Evolutionary conservation across 2,329 filamentous ascomycete genomes (phyloP).

Genomic region (Cladosporium sp.): DNA sequence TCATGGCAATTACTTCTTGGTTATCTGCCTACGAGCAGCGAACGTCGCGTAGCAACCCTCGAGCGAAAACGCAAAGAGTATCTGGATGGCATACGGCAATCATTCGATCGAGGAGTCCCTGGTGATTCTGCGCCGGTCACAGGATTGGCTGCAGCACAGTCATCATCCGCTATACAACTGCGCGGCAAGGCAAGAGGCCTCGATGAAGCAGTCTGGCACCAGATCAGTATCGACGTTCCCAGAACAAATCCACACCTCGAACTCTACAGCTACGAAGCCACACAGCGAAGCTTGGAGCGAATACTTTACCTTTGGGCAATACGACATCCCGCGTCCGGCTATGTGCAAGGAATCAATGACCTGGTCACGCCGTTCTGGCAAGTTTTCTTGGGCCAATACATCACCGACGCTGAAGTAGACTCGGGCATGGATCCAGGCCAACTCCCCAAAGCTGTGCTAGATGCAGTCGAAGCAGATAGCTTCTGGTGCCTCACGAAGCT

Average conservation of each 20-base stretch:
- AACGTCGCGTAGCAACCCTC: conserved; percentile 82
- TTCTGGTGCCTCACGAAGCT: conserved; percentile 99
- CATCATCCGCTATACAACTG: conserved; percentile 37
- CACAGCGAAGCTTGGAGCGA: conserved; percentile 87
- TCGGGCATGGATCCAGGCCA: conserved; percentile 96
- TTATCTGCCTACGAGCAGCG: conserved; percentile 95
- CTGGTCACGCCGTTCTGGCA: conserved; percentile 98
- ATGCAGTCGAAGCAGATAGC: conserved; percentile 94
- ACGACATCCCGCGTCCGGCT: conserved; percentile 92
- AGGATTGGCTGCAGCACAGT: conserved; percentile 52
- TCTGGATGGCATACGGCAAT: conserved; percentile 78
- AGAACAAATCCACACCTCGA: conserved; percentile 95
- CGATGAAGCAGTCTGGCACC: conserved; percentile 98
- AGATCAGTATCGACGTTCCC: conserved; percentile 97
- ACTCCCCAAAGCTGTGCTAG: conserved; percentile 82
- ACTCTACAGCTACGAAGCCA: conserved; percentile 93
- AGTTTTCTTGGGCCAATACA: conserved; percentile 91
- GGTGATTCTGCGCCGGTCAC: conserved; percentile 47
- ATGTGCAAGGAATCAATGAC: conserved; percentile 98
- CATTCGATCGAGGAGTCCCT: conserved; percentile 58
- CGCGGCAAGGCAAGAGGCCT: conserved; percentile 72
- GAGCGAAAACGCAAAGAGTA: conserved; percentile 97
- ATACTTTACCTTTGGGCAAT: conserved; percentile 98
- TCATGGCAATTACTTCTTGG: conserved; percentile 97
- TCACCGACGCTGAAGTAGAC: conserved; percentile 90